Base-by-base conservation (phyloP, 225 moss, liverwort and hornwort genomes). In the Asterella californica region DNA sequence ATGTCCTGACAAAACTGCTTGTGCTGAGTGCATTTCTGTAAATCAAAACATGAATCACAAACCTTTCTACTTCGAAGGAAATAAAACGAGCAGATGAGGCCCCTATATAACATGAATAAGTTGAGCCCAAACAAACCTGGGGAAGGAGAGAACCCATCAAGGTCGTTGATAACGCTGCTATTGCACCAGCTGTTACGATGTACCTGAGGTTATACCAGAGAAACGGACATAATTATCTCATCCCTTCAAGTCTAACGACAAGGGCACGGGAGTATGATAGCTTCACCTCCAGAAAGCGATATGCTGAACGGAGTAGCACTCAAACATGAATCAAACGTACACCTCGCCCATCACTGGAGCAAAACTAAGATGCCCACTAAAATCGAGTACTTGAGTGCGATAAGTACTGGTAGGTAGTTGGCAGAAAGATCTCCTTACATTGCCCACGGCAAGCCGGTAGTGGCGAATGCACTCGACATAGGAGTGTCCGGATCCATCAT, bases 61-160 rank as follows among this genome's bases (percentile, higher is more conserved):
- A 52, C 52, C 52, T 52, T 52, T 10, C 52, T 6, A 52, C 17
- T 52, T 6, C 1, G 12, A 52, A 52, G 64, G 33, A 65, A 65
- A 65, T 2, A 33, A 11, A 65, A 65, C 64, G 5, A 67, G 57
- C 21, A 57, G 21, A 57, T 57, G 5, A 57, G 67, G 67, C 30
- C n/a, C 67, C 5, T 36, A 32, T 2, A 32, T 24, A 45, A 10
- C 22, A 38, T 27, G 29, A 74, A 17, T 22, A 55, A 50, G 34
- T 27, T 47, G 70, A 59, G 22, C 2, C 24, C 50, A 15, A 17
- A 76, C 85, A 66, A 88, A 97, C 96, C 96, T 97, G 99, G 82
- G 99, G 99, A 69, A 99, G 90, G 72, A 99, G 86, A 75, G 99
- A 99, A 75, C 99, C 99, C 94, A 95, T 87, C 37, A 99, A 90